phyloP scores from a whole-genome alignment of 331 rosid species.

The Cydonia oblonga region DNA sequence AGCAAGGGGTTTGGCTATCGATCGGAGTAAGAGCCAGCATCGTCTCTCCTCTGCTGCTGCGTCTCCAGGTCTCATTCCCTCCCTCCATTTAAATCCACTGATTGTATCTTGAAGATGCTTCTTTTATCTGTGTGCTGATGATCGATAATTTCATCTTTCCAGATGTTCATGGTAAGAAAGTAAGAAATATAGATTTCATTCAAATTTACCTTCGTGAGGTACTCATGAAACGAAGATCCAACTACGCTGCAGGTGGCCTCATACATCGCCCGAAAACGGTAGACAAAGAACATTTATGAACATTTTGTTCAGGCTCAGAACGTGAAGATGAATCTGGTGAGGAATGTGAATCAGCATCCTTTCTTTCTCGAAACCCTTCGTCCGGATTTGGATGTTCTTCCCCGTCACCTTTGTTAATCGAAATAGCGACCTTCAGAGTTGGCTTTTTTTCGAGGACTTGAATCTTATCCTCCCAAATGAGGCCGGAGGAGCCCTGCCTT shows the following conservation, averaged over 20 bases:
- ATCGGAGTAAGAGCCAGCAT: background rate
- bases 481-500: conserved; percentile 83
- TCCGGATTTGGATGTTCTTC: background rate
- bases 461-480: conserved; percentile 43
- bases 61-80: background rate
- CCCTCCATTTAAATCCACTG: background rate
- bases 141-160: background rate
- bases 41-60: background rate
- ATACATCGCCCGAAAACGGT: conserved; percentile 36
- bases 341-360: background rate
- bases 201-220: background rate
- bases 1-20: background rate
- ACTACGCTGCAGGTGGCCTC: conserved; percentile 20
- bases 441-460: conserved; percentile 10
- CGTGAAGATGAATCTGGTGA: background rate
- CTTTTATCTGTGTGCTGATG: background rate
- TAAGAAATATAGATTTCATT: background rate
- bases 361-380: conserved; percentile 1
- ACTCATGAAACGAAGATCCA: background rate
- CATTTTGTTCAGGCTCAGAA: conserved; percentile 15
- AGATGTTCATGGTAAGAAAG: background rate
- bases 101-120: background rate
- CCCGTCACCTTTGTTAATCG: background rate
- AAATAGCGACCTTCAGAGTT: background rate
- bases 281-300: conserved; percentile 20